A percentile compares a stretch with the other conserved stretches of the same genome.
phyloP scores from a whole-genome alignment of 2,329 filamentous ascomycete species.

The Pseudocercospora pini-densiflorae region DNA sequence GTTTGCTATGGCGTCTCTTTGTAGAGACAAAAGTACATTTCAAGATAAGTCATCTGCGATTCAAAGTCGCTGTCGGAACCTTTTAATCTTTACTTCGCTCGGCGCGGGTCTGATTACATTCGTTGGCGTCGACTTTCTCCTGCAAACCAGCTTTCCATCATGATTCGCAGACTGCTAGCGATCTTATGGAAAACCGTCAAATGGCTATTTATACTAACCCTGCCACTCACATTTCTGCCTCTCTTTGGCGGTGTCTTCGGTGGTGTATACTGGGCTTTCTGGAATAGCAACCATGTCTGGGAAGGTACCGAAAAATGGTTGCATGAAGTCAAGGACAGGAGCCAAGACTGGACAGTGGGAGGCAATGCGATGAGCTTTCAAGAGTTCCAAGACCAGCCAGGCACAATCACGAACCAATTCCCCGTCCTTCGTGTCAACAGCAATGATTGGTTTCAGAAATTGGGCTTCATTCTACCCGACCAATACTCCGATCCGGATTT shows the following conservation, averaged over 20 bases:
- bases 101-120: not conserved
- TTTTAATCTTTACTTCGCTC: not conserved
- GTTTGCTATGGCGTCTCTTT: not conserved
- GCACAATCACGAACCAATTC: constrained; percentile 21
- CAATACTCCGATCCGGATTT: constrained; percentile 16
- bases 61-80: not conserved
- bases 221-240: constrained; percentile 24
- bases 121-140: not conserved
- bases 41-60: too few species aligned
- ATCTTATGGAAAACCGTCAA: constrained; percentile 18
- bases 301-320: constrained; percentile 20
- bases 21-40: not conserved
- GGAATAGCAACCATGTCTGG: constrained; percentile 14
- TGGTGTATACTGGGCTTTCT: constrained; percentile 20
- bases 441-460: constrained; percentile 22
- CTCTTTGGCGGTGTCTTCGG: constrained; percentile 11
- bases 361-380: constrained; percentile 21
- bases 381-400: constrained; percentile 23
- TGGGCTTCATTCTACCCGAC: constrained; percentile 23
- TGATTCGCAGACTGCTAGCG: constrained; percentile 5
- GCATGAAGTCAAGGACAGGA: constrained; percentile 20
- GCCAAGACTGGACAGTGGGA: constrained; percentile 24
- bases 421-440: constrained; percentile 24
- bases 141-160: not conserved
- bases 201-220: constrained; percentile 23